Evolutionary conservation across 768 basidiomycete species (phyloP).

Genomic region (Termitomyces sp.): DNA sequence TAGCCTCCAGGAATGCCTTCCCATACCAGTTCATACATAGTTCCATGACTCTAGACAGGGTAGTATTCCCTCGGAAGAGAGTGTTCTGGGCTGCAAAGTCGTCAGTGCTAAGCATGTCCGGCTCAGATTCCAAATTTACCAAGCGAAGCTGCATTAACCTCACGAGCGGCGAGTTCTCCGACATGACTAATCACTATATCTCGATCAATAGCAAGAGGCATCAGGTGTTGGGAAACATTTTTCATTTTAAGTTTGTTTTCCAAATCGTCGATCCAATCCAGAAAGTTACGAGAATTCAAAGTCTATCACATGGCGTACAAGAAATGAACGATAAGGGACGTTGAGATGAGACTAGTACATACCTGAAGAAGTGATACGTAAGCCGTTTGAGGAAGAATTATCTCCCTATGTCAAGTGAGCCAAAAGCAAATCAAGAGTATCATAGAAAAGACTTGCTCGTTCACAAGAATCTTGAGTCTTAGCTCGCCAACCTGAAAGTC

Average conservation of each 20-base stretch:
- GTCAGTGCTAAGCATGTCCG: not conserved
- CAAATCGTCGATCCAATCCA: slow-evolving; percentile 73
- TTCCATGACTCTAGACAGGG: slow-evolving; percentile 71
- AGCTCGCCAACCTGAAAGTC: slow-evolving; percentile 71
- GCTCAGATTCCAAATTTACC: slow-evolving; percentile 36
- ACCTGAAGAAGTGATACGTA: slow-evolving; percentile 63
- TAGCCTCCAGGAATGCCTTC: slow-evolving; percentile 72
- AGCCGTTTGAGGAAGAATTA: slow-evolving; percentile 63
- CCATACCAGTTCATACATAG: slow-evolving; percentile 79
- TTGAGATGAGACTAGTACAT: not conserved
- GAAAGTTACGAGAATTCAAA: slow-evolving; percentile 52
- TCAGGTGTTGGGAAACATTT: slow-evolving; percentile 51
- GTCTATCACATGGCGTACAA: slow-evolving; percentile 27
- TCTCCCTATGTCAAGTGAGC: slow-evolving; percentile 46
- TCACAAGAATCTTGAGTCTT: slow-evolving; percentile 63
- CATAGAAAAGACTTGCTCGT: slow-evolving; percentile 49
- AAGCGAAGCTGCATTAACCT: slow-evolving; percentile 62
- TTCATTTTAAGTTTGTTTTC: slow-evolving; percentile 64
- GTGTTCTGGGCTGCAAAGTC: slow-evolving; percentile 60
- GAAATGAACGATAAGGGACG: not conserved
- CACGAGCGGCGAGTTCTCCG: slow-evolving; percentile 59
- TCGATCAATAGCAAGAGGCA: slow-evolving; percentile 66
- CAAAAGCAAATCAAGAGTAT: not conserved
- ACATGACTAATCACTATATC: slow-evolving; percentile 63
- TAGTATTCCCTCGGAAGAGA: slow-evolving; percentile 64